A percentile compares a stretch with the other conserved stretches of the same genome.
Conservation (phyloP, 2,329 filamentous ascomycete genomes). For the Emydomyces testavorans region DNA sequence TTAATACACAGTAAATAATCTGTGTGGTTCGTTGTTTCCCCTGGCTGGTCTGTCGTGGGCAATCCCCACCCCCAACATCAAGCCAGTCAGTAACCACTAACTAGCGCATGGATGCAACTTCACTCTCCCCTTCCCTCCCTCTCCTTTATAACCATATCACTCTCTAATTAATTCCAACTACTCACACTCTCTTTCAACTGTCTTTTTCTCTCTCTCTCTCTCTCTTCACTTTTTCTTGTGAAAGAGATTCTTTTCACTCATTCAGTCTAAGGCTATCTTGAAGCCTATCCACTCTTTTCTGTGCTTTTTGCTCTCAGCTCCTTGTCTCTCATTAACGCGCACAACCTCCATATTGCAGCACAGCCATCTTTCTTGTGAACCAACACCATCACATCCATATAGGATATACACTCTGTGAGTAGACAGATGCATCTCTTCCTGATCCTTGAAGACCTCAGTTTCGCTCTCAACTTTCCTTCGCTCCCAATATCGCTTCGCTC, state of each 20-base stretch:
- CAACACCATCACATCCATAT: neutral
- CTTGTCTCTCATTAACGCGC: constrained; percentile 7
- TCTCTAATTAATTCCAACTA: no score
- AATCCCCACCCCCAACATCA: no score
- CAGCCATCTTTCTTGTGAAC: neutral
- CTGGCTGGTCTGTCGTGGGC: neutral
- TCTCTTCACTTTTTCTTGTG: neutral
- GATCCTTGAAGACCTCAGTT: neutral
- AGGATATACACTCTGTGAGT: neutral
- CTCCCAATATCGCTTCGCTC: neutral
- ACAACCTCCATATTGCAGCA: no score
- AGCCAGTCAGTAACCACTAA: no score
- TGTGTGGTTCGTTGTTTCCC: neutral
- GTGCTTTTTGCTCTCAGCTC: neutral
- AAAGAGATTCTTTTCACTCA: constrained; percentile 4
- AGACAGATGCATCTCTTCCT: neutral
- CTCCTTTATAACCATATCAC: no score
- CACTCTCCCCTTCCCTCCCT: neutral
- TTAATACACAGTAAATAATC: no score
- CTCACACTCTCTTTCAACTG: neutral
- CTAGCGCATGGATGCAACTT: no score
- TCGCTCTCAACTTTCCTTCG: constrained; percentile 1
- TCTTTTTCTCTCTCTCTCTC: neutral
- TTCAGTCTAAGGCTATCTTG: constrained; percentile 2
- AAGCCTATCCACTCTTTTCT: constrained; percentile 12